Evolutionary conservation across 108 stramenopile species (phyloP), one percentile per base, ranked within the genome.

Genomic region (Skeletonema potamos): DNA sequence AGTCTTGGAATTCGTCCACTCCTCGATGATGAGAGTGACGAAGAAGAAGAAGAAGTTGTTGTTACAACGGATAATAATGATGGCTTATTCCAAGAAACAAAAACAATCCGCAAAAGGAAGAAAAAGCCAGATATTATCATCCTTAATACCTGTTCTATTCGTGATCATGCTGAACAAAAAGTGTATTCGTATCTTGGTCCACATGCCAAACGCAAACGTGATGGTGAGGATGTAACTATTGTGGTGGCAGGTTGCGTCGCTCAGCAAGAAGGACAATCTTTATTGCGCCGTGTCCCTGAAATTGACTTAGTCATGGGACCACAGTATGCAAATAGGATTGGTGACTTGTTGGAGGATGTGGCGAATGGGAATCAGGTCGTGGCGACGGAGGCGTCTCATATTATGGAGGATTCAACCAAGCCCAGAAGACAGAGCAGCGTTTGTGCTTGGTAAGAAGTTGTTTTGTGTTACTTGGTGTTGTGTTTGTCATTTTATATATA

Each of bases 131-230:
- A 97, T 84, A 86, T 99, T 4, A 88, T 99, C 17, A 85, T 98
- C 27, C 74, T 99, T 30, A 99, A 99, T 71, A 99, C 98, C 3
- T 99, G 98, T 62, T 77, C 89, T 27, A 99, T 99, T 76, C 88
- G 98, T 27, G 98, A 99, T 68, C 98, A 96, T 73, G 98, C 98
- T 15, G 97, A 99, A 72, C 92, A 93, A 59, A 98, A 98, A 75
- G 91, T 99, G 8, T 92, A 76, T 48, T 79, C 78, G n/a, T 91
- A 91, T 68, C 75, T 84, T 36, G 86, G 86, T 13, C 86, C 84
- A 2, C 77, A 87, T 55, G 84, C 86, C 36, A 87, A 87, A 43
- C 67, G 86, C 37, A 87, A 87, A 48, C 68, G 84, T 41, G 70
- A 68, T 18, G 86, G 86, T 34, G 84, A 94, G 65, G 90, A 96